These are phyloP conservation scores for Misopates orontium DNA, from an alignment of 257 asterid species.

Conservation along the genomic window DNA sequence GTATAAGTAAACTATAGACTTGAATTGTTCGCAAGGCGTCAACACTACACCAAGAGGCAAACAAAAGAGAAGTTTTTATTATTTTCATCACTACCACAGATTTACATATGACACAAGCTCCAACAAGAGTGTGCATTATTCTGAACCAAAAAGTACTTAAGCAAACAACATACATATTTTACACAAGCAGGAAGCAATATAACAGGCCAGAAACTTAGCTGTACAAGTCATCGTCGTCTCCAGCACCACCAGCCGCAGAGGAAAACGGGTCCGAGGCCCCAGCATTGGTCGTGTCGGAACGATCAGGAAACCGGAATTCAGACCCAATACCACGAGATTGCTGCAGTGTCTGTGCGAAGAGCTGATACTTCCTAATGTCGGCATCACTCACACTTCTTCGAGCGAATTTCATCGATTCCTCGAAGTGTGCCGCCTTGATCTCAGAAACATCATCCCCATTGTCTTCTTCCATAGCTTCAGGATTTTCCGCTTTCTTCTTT, in stretches of 20 bases:
- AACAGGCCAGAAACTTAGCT: slow-evolving; percentile 22
- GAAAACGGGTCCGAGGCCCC: slow-evolving; percentile 36
- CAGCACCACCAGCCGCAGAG: slow-evolving; percentile 25
- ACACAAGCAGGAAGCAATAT: not conserved
- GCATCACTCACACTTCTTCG: slow-evolving; percentile 47
- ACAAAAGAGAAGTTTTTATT: too few species aligned
- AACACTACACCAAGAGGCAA: too few species aligned
- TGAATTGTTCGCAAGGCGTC: too few species aligned
- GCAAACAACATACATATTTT: not conserved
- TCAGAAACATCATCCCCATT: slow-evolving; percentile 38
- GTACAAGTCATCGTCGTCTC: slow-evolving; percentile 41
- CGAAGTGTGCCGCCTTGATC: slow-evolving; percentile 46
- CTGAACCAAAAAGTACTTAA: not conserved
- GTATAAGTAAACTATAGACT: too few species aligned
- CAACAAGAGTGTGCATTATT: not conserved
- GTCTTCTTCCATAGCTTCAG: slow-evolving; percentile 54
- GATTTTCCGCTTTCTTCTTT: slow-evolving; percentile 35
- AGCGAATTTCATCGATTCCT: slow-evolving; percentile 48
- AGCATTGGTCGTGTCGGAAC: slow-evolving; percentile 26
- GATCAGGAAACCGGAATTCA: slow-evolving; percentile 39
- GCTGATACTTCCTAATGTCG: slow-evolving; percentile 48
- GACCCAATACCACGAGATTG: slow-evolving; percentile 48
- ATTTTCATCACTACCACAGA: not conserved
- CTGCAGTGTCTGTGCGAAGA: slow-evolving; percentile 49
- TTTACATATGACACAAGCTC: not conserved